Base-by-base conservation (phyloP, 139 green algal species). In the Micromonas commoda region DNA sequence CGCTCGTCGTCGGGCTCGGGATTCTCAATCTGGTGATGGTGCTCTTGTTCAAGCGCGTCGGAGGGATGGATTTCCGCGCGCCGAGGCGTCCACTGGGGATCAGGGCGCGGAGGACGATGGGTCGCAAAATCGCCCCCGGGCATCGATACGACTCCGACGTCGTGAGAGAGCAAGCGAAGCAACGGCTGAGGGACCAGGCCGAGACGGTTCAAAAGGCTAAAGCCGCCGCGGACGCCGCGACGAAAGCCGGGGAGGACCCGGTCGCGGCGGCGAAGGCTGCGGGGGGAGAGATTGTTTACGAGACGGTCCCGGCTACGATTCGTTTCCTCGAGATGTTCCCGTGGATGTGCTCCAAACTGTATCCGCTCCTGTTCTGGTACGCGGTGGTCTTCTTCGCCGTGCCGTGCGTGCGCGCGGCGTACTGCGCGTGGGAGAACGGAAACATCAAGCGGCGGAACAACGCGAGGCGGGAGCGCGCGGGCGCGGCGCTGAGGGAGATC, bases 1-100 rank as follows among this genome's bases (percentile, higher is more conserved):
- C 70, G 33, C 32, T 72, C 26, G 78, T 83, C 29, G 71, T 83
- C 26, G 54, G 19, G 19, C 64, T 79, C 28, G 78, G 78, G 19
- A 26, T 83, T 28, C 24, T 79, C 16, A 83, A 83, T 54, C 3
- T 70, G 9, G 33, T 52, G 3, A 21, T 71, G 31, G n/a, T 71
- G 26, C 60, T 35, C 24, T 1, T 75, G 37, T 78, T 78, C 33
- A 23, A 39, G 6, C 19, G 19, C 31, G 31, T 69, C 24, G 72
- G 72, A 51, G 72, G 72, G n/a, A 39, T 78, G 45, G 72, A 78
- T 53, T 69, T 78, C 33, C 52, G 26, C 24, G 26, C 68, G 37
- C 34, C 31, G 5, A 20, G 23, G 23, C 21, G 13, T n/a, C 37
- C 38, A 5, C 6, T 61, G 3, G 38, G 33, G 24, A 28, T n/a